Evolutionary conservation across 169 alveolate genomes (phyloP).

Genomic region (Cryptosporidium ubiquitum): DNA sequence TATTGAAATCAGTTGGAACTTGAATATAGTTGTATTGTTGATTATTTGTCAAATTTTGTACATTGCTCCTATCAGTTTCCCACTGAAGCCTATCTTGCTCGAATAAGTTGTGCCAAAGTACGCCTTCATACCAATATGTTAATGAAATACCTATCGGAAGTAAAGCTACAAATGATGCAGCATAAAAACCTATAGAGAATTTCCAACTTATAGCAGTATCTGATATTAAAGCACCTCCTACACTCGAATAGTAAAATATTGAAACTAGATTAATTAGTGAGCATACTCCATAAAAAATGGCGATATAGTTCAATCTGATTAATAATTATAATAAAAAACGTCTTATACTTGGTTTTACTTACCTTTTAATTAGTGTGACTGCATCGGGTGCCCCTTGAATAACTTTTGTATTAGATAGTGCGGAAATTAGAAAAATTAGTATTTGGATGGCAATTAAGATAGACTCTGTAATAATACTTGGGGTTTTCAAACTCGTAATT

Average conservation of each 20-base stretch:
- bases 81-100: conserved; percentile 67
- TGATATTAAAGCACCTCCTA: neutral
- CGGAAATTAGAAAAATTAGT: conserved; percentile 12
- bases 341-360: neutral
- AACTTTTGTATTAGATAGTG: conserved; percentile 29
- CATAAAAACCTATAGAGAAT: conserved; percentile 31
- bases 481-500: neutral
- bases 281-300: conserved; percentile 36
- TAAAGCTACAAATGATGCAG: conserved; percentile 10
- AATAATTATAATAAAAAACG: neutral
- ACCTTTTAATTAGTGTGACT: conserved; percentile 48
- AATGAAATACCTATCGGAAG: conserved; percentile 22
- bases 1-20: conserved; percentile 44
- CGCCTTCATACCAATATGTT: conserved; percentile 62
- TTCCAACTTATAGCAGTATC: conserved; percentile 6
- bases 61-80: neutral
- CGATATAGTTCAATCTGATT: conserved; percentile 41
- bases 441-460: conserved; percentile 19
- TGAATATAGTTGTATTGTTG: conserved; percentile 26
- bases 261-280: conserved; percentile 13
- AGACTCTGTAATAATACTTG: conserved; percentile 42
- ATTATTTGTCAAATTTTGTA: neutral
- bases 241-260: conserved; percentile 15
- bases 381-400: conserved; percentile 59
- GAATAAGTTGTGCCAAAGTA: conserved; percentile 48